Evolutionary conservation across 208 protist genomes (phyloP), one percentile per base, ranked within the genome.

Genomic region (Trypanosoma conorhini): DNA sequence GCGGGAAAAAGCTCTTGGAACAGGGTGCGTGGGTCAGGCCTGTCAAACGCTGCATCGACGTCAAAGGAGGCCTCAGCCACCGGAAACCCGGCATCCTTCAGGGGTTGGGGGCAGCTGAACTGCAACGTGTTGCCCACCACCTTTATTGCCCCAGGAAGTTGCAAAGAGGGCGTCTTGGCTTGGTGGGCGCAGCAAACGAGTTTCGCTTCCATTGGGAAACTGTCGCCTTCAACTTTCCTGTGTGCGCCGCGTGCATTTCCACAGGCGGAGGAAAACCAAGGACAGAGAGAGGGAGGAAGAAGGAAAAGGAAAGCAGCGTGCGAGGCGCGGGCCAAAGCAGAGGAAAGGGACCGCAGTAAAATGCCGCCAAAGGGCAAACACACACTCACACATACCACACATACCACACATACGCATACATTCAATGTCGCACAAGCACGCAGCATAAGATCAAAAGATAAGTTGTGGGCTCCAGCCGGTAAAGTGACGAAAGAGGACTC

Each of bases 1-100:
- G 71, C 80, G 22, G 83, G 10, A 60, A 94, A 68, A 15, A 62
- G 56, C 31, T 69, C 77, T 58, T 83, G 60, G 12, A 64, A 56
- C 30, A 91, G 50, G 5, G 72, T 70, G 50, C 22, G 52, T 15
- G 87, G 62, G 33, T 72, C 77, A 0, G 88, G 87, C 28, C 70
- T 72, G 42, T 86, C 85, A 22, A 87, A 48, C 10, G 84, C 76
- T 55, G 79, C 40, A 59, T 94, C 88, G 19, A 92, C 76, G 44
- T 74, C 73, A 67, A 95, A 95, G 42, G 44, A 83, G 5, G 81
- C 75, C 50, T 93, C 86, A 35, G 24, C 78, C 21, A 86, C 81
- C 12, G 92, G 90, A 66, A 96, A 97, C 28, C 70, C 82, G 13
- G 83, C 84, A 19, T 89, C 80, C 62, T 67, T 75, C 52, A 95